Evolutionary conservation across 1,284 basidiomycete genomes (phyloP), one percentile per base, ranked within the genome.

Genomic region (Inonotus hispidus): DNA sequence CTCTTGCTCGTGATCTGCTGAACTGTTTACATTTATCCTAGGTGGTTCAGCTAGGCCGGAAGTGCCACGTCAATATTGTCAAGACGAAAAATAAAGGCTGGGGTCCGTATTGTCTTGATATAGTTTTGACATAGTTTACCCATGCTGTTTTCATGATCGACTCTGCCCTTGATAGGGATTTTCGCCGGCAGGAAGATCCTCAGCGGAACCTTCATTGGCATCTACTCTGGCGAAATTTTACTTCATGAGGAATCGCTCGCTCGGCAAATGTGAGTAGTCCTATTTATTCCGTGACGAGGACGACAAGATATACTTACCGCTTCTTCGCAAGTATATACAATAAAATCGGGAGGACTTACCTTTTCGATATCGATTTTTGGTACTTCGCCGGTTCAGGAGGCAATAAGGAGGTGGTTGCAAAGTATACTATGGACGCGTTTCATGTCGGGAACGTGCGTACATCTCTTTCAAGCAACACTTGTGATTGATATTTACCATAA

Each of bases 191-290:
- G 77, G 67, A 82, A 75, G 64, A 93, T 97, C 27, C 79, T 79
- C 0, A 73, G 71, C 39, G 87, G 91, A 2, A 82, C 84, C 0
- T 96, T 88, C 68, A 74, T 97, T 47, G 93, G 93, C 1, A 79
- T 92, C 0, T 96, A 96, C 71, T 77, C 92, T 1, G 94, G 94
- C 0, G 94, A 97, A 70, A 73, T 94, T 3, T 68, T 96, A 25
- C 84, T 80, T 0, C 87, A 92, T 53, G 74, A 71, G 1, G 87
- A 88, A 57, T 82, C 80, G 1, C 85, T 93, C 50, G 67, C 72
- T 11, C 82, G 94, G 25, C 92, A 89, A 61, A 67, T 67, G 90
- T 90, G 64, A 70, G 85, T 11, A 21, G 41, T 7, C 39, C 39
- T 21, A 56, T 8, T 13, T 23, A n/a, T 5, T 25, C n/a, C 25